phyloP scores from a whole-genome alignment of 768 basidiomycete species.

The Mycena galericulata region DNA sequence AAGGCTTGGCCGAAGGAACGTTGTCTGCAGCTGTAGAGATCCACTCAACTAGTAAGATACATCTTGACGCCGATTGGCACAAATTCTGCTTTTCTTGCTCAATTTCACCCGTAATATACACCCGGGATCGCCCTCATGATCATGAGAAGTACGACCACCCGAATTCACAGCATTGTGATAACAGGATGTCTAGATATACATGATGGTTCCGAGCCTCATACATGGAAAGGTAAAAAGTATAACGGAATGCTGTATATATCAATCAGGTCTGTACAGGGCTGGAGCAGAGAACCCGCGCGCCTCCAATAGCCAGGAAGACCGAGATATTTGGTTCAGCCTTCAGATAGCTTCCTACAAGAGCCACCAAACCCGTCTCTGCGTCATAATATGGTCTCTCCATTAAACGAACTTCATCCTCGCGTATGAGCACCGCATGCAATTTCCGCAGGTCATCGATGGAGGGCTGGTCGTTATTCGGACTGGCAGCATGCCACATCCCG shows the following conservation, averaged over 20 bases:
- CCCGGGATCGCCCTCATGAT: too few relatives aligned
- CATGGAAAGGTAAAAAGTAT: too few relatives aligned
- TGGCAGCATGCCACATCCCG: constrained; percentile 13
- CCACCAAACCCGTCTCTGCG: constrained; percentile 2
- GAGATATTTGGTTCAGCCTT: neutral
- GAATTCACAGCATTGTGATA: too few relatives aligned
- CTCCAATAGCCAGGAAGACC: constrained; percentile 17
- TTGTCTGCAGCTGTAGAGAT: too few relatives aligned
- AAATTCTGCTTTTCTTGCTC: too few relatives aligned
- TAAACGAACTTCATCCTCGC: neutral
- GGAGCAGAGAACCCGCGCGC: constrained; percentile 22
- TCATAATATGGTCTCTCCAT: neutral
- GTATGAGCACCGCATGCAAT: constrained; percentile 1
- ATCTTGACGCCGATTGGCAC: too few relatives aligned
- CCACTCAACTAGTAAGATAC: too few relatives aligned
- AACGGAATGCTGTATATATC: neutral
- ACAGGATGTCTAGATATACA: too few relatives aligned
- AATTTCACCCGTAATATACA: too few relatives aligned
- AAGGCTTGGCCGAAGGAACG: too few relatives aligned
- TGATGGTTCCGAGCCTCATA: too few relatives aligned
- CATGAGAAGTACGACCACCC: too few relatives aligned
- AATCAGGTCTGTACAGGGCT: neutral
- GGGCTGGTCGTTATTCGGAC: constrained; percentile 20
- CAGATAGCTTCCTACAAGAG: constrained; percentile 6
- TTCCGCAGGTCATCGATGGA: neutral